Conservation (phyloP, 2,329 filamentous ascomycete species). For the Ophiostoma sp. region DNA sequence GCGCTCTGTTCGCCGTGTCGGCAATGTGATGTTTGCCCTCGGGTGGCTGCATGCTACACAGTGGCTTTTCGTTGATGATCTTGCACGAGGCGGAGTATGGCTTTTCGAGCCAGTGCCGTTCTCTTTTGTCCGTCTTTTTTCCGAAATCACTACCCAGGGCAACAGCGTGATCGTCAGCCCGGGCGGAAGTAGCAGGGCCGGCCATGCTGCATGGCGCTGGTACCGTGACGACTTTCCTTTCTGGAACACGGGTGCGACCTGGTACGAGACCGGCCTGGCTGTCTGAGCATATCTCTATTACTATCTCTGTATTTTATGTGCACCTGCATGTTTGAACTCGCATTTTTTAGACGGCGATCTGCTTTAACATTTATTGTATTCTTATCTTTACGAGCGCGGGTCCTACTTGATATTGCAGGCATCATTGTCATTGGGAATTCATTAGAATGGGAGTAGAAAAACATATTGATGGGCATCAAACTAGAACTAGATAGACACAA, state of each 20-base stretch:
- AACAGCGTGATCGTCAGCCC: conserved; percentile 46
- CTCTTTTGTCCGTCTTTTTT: conserved; percentile 59
- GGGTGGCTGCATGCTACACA: conserved; percentile 65
- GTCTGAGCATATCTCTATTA: conserved; percentile 27
- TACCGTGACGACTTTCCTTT: conserved; percentile 45
- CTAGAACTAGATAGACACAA: neutral
- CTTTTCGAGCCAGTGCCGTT: conserved; percentile 76
- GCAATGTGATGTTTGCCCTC: conserved; percentile 59
- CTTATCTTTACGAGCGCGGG: neutral
- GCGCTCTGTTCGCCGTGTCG: conserved; percentile 40
- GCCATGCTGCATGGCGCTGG: conserved; percentile 60
- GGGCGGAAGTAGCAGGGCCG: conserved; percentile 42
- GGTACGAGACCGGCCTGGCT: conserved; percentile 50
- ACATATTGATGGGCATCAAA: neutral
- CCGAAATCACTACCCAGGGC: neutral
- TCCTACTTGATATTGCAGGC: neutral
- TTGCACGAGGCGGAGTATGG: conserved; percentile 69
- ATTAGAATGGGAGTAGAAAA: neutral
- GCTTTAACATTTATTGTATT: neutral
- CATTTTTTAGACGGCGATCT: neutral
- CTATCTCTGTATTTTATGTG: neutral
- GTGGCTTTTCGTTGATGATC: conserved; percentile 66
- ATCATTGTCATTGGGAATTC: neutral
- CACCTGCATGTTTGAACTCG: neutral
- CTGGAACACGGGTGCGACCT: conserved; percentile 57